Base-by-base conservation (phyloP, 495 filamentous ascomycete species). In the Hypoxylon trugodes region DNA sequence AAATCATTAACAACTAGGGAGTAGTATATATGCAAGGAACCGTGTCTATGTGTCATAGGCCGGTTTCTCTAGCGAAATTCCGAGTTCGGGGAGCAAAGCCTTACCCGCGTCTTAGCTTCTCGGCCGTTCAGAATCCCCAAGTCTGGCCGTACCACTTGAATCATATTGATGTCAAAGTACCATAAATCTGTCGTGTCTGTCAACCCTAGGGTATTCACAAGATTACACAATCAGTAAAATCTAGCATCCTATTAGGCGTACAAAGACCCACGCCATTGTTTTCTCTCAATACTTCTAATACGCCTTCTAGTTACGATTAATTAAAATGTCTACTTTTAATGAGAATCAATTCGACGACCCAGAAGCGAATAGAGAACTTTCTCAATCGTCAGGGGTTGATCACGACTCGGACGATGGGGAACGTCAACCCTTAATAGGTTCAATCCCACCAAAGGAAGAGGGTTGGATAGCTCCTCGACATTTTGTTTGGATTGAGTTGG, bases 401-500 rank as follows among this genome's bases (percentile, higher is more conserved):
- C 38, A 45, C 10, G 57, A 66, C 38, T 15, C 25, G 30, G 51
- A 58, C 13, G 33, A 49, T 13, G 58, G 24, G 21, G 79, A 81
- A 66, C 49, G 69, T 4, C 72, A 79, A 37, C 76, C 77, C 16
- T 70, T 85, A 4, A 69, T 85, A 25, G 63, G 52, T 9, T 54
- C 76, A 18, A 30, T 8, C 6, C 52, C 57, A 1, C 72, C 69
- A 0, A 59, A 70, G 2, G 69, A 73, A 2, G 72, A 71, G 4
- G 64, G 41, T 7, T 79, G 77, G 77, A 64, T 63, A 18, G 62
- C 74, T 6, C 77, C 74, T 2, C 57, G 54, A 0, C 72, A 75
- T 15, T 81, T 81, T 59, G 1, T 71, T n/a, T 79, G 74, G 74
- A 80, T 81, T 28, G 72, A 81, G 61, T 65, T 75, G 73, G 83